Base-by-base conservation (phyloP, 2,329 filamentous ascomycete genomes). In the Colletotrichum scovillei region DNA sequence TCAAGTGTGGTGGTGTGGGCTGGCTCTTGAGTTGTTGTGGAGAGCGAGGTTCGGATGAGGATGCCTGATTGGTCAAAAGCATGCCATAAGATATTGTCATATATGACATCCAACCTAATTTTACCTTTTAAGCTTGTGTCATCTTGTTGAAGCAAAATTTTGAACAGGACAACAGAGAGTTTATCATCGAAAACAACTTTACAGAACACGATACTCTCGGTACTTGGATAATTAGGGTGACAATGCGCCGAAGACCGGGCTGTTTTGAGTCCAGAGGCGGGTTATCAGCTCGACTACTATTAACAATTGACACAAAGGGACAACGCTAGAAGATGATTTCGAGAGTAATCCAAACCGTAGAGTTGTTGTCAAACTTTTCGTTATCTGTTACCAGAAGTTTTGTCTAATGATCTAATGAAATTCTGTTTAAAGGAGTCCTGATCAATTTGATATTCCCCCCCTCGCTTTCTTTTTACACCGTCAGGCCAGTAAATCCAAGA, bases 1-100 rank as follows among this genome's bases (percentile, higher is more conserved):
- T 66, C 46, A n/a, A 30, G 16, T 53, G n/a, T 46, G 16, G 19
- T 65, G 38, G 38, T 16, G 67, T 66, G 62, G 62, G 24, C 0
- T 9, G 30, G 30, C 30, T 32, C 3, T 46, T 7, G 19, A 22
- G 9, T 59, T 66, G 67, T 70, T 66, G 67, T 70, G 55, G 67
- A 16, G 67, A 58, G n/a, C n/a, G 12, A 7, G n/a, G 8, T 38
- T 63, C 24, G 52, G 58, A 56, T 32, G 59, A 57, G 32, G 60
- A 65, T 59, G 19, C 28, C 26, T 38, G 30, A 53, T 12, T 16
- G 9, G 16, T 22, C 22, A 22, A 22, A 26, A 52, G 11, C 14
- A 38, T 52, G 26, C 28, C 22, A 65, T 52, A 38, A 52, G 60
- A 16, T 28, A 16, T 4, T 28, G 14, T 46, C 22, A 11, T n/a